Evolutionary conservation across 352 stramenopile genomes (phyloP), one percentile per base, ranked within the genome.

Genomic region (Pythium dissotocum): DNA sequence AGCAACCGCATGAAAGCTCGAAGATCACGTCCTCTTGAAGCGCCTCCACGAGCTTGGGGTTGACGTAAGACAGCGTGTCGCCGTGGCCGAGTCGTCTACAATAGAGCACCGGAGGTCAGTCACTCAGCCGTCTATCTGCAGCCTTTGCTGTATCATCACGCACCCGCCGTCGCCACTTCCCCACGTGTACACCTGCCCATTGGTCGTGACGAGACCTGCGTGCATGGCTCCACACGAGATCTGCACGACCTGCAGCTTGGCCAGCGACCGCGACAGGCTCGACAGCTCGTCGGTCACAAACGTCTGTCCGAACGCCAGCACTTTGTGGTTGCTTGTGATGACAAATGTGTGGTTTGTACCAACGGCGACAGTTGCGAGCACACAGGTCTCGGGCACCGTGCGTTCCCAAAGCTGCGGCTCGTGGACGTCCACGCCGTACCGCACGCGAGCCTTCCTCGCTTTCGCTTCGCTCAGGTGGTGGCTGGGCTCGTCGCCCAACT

Each of bases 101-200:
- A 44, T 35, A 52, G 35, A 62, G 21, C 30, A 9, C 56, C 18
- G 6, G 4, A 12, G 21, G 10, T 28, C 4, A 28, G 4, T 1
- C 0, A 0, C 21, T 52, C 2, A 9, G 16, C 12, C 42, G 14
- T 49, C 6, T 7, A 33, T 13, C 67, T 4, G 1, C 44, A 55
- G 18, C 49, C 49, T 14, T n/a, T 42, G 33, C 30, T 64, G 14
- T 24, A 44, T 1, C 18, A n/a, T n/a, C 12, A 60, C 81, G 64
- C 80, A 93, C 87, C 87, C 87, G 70, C 85, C 87, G 57, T 95
- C 87, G n/a, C 87, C 85, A 38, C 78, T 94, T 21, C 87, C 87
- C 87, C 87, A 95, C 2, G 85, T 94, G 65, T 83, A 95, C 1
- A 74, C 85, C 51, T 92, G 85, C 8, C 87, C 86, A 10, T 85